Conservation (phyloP, 2,329 filamentous ascomycete species). For the Fusarium incarnatum region DNA sequence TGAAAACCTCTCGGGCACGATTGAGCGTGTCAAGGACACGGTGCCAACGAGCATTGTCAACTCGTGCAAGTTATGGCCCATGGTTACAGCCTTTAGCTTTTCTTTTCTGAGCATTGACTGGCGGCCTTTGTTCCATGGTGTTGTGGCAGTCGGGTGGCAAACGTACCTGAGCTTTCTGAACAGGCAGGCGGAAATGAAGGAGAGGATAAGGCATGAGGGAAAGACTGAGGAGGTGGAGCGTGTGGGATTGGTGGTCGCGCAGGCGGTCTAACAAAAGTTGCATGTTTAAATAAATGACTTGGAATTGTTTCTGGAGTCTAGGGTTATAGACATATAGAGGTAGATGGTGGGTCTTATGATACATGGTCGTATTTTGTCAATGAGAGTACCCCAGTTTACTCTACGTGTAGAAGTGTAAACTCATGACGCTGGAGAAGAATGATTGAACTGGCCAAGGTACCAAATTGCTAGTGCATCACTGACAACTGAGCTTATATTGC, state of each 20-base stretch:
- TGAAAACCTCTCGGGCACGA: constrained; percentile 70
- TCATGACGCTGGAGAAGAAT: not conserved
- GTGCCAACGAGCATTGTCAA: constrained; percentile 83
- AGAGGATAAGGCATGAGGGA: constrained; percentile 19
- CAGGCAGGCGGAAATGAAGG: constrained; percentile 69
- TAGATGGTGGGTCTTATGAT: not conserved
- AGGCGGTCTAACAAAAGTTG: constrained; percentile 12
- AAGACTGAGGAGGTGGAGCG: not conserved
- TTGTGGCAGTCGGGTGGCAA: constrained; percentile 90
- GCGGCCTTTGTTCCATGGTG: constrained; percentile 81
- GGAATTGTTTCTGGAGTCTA: not conserved
- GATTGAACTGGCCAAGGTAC: not conserved
- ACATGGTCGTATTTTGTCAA: not conserved
- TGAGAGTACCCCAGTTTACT: too few relatives aligned
- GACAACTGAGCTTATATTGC: not conserved
- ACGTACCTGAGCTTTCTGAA: constrained; percentile 89
- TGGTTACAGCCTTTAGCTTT: constrained; percentile 87
- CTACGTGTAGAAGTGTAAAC: not conserved
- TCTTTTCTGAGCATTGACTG: constrained; percentile 84
- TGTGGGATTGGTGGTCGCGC: not conserved
- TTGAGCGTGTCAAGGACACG: constrained; percentile 77
- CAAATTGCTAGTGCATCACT: not conserved
- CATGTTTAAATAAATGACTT: not conserved
- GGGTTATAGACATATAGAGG: not conserved
- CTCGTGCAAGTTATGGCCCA: constrained; percentile 88